Evolutionary conservation across 192 early-diverging fungal genomes (phyloP).

Genomic region (Linnemannia exigua): DNA sequence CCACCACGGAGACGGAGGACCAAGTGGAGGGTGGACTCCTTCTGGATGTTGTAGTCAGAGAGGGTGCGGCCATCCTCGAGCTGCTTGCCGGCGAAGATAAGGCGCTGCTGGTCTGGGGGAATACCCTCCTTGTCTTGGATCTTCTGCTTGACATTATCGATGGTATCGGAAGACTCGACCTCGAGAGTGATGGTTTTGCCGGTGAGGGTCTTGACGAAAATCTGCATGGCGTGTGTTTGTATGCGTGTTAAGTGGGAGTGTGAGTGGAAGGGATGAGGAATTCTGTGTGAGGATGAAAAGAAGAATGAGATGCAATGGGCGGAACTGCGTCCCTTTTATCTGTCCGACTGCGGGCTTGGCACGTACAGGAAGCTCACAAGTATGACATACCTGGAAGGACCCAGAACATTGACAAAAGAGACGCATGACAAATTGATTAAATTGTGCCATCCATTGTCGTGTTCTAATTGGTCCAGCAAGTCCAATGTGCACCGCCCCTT

Average conservation of each 20-base stretch:
- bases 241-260: not conserved
- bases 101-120: conserved; percentile 83
- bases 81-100: conserved; percentile 87
- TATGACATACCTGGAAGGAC: not conserved
- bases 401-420: too few relatives aligned
- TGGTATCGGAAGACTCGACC: conserved; percentile 83
- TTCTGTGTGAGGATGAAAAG: not conserved
- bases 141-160: conserved; percentile 86
- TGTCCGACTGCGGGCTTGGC: too few relatives aligned
- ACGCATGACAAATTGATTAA: too few relatives aligned
- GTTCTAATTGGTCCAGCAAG: not conserved
- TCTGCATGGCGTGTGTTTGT: conserved; percentile 67
- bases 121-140: conserved; percentile 89
- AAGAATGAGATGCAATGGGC: not conserved
- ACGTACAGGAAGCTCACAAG: not conserved
- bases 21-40: conserved; percentile 78
- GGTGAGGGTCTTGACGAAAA: conserved; percentile 85
- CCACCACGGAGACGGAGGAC: conserved; percentile 77
- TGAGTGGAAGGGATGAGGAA: not conserved
- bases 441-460: not conserved
- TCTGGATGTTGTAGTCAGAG: conserved; percentile 83
- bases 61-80: conserved; percentile 83
- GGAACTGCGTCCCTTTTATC: not conserved
- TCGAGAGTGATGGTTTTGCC: conserved; percentile 85
- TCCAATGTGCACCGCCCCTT: not conserved